A percentile compares a stretch with the other conserved stretches of the same genome.
These are phyloP conservation scores for Kwoniella mangroviensis DNA, from an alignment of 768 basidiomycete genomes.

Conservation along the genomic window DNA sequence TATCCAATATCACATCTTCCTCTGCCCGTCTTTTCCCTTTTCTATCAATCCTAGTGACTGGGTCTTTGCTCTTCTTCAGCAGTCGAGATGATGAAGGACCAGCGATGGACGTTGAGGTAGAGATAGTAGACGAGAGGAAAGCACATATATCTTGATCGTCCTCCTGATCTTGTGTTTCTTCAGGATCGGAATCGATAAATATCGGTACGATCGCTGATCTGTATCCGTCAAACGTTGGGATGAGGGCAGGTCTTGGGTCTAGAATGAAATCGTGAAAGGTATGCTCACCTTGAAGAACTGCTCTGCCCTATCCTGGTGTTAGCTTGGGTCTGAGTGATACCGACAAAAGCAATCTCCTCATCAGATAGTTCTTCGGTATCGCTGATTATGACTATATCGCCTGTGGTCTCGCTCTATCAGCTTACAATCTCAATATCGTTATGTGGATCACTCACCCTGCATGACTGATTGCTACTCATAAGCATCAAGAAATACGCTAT, in stretches of 20 bases:
- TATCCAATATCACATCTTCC: background rate
- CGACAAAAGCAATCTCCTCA: constrained; percentile 35
- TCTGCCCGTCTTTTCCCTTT: constrained; percentile 1
- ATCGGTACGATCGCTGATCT: constrained; percentile 6
- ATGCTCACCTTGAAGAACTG: constrained; percentile 7
- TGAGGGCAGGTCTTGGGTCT: background rate
- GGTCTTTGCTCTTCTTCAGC: background rate
- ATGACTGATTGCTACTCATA: no score
- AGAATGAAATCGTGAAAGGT: background rate
- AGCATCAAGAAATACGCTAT: no score
- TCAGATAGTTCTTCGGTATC: constrained; percentile 36
- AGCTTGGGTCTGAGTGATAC: constrained; percentile 12
- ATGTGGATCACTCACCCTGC: no score
- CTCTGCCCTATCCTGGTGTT: background rate
- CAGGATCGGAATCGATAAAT: constrained; percentile 17
- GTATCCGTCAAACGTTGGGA: background rate
- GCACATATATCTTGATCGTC: constrained; percentile 18
- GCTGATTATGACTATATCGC: constrained; percentile 33
- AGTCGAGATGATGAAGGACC: background rate
- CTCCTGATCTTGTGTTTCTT: constrained; percentile 9
- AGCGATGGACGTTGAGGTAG: background rate
- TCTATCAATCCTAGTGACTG: background rate
- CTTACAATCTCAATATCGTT: no score
- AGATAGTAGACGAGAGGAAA: constrained; percentile 9
- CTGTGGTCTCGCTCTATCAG: background rate